Percentiles rank a stretch among this genome's conserved stretches.
These are phyloP conservation scores for Fagus sylvatica DNA, from an alignment of 306 rosid genomes.

Conservation along the genomic window DNA sequence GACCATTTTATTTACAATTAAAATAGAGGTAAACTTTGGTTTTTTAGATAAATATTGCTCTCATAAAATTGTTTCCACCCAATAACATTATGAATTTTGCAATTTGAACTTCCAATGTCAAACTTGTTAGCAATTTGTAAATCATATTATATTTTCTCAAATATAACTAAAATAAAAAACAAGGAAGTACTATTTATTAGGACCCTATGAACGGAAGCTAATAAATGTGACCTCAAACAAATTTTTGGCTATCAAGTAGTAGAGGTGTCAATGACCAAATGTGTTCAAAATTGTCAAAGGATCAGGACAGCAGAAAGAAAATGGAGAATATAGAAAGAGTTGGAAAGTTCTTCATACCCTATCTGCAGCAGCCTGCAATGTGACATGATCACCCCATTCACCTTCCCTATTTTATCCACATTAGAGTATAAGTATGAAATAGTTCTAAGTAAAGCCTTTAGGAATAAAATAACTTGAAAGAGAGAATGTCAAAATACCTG, in stretches of 20 bases:
- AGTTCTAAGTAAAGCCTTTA: not conserved
- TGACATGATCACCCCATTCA: slow-evolving; percentile 98
- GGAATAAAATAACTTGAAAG: slow-evolving; percentile 3
- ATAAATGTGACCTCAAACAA: not conserved
- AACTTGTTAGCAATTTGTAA: no score
- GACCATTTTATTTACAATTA: no score
- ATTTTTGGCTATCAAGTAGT: not conserved
- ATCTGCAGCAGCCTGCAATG: slow-evolving; percentile 97
- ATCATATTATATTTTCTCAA: not conserved
- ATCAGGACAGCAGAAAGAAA: slow-evolving; percentile 14
- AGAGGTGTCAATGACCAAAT: not conserved
- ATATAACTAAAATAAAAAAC: slow-evolving; percentile 1
- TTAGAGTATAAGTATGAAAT: slow-evolving; percentile 23
- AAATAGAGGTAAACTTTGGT: no score
- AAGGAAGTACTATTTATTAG: not conserved
- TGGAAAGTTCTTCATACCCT: slow-evolving; percentile 50
- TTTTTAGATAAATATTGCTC: not conserved
- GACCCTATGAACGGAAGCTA: not conserved
- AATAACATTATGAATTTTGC: not conserved
- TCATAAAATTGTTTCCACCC: not conserved
- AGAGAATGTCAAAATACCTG: slow-evolving; percentile 49
- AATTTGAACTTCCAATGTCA: not conserved
- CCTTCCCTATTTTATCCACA: slow-evolving; percentile 63
- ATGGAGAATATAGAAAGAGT: not conserved
- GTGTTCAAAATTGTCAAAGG: not conserved